phyloP scores from a whole-genome alignment of 306 rosid genomes.

The Abrus pulchellus region DNA sequence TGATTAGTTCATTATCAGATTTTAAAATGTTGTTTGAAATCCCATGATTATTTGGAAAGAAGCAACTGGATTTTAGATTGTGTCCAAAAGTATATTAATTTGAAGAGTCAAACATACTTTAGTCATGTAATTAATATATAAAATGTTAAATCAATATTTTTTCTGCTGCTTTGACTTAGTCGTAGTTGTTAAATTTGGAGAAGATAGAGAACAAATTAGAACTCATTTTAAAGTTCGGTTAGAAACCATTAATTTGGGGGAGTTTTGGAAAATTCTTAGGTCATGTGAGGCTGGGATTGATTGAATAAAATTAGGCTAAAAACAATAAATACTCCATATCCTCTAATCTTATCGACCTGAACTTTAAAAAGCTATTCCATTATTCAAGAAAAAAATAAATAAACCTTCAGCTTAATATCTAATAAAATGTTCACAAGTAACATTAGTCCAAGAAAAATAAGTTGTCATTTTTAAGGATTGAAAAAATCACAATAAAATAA shows the following conservation, averaged over 20 bases:
- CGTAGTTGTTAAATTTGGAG: background rate
- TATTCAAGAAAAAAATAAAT: no score
- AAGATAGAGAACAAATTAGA: background rate
- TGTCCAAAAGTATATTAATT: background rate
- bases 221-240: constrained; percentile 3
- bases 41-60: background rate
- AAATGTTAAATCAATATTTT: constrained; percentile 12
- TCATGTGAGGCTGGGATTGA: no score
- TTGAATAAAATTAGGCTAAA: no score
- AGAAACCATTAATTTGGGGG: background rate
- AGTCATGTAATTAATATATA: background rate
- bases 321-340: no score
- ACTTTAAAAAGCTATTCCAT: no score
- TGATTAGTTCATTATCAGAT: constrained; percentile 14
- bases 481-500: no score
- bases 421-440: no score
- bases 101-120: constrained; percentile 33
- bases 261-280: no score
- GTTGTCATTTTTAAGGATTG: no score
- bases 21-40: constrained; percentile 16
- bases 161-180: constrained; percentile 26
- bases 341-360: no score
- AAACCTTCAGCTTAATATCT: no score
- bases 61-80: constrained; percentile 11
- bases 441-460: no score